These are phyloP conservation scores for Saccharomyces paradoxus DNA, from an alignment of 805 yeast species.

Conservation along the genomic window DNA sequence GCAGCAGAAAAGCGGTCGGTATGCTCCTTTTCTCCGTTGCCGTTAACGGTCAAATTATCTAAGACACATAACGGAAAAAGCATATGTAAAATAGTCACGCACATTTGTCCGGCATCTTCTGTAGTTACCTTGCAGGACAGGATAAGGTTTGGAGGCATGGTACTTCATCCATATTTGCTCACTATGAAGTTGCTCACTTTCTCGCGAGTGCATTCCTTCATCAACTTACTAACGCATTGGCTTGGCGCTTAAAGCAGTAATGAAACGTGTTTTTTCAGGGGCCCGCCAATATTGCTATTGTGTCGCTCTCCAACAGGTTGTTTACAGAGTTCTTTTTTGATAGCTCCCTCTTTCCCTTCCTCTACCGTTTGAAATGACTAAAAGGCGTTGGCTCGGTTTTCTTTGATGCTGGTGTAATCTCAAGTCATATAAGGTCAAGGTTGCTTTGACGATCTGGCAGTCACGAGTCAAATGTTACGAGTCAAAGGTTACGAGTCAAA, in stretches of 20 bases:
- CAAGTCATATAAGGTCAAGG: not conserved
- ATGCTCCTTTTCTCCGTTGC: not conserved
- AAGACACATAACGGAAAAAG: not conserved
- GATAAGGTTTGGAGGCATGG: not conserved
- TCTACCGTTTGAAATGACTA: not conserved
- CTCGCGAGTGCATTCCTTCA: not conserved
- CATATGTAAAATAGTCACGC: not conserved
- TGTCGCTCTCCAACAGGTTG: not conserved
- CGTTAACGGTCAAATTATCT: not conserved
- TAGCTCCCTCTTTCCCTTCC: not conserved
- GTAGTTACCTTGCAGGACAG: not conserved
- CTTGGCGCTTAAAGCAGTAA: not conserved
- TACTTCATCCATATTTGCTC: not conserved
- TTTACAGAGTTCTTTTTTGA: not conserved
- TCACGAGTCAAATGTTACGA: too few species aligned
- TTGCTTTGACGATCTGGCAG: not conserved
- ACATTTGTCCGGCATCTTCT: not conserved
- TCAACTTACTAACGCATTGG: not conserved
- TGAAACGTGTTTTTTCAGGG: not conserved
- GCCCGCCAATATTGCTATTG: not conserved
- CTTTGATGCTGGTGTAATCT: not conserved
- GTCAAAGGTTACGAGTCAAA: not conserved
- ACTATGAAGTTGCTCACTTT: not conserved
- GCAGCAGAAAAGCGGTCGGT: not conserved
- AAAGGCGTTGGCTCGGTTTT: not conserved